These are phyloP conservation scores for Tetragonia tetragonoides DNA, from an alignment of 148 eudicot species.

Conservation along the genomic window DNA sequence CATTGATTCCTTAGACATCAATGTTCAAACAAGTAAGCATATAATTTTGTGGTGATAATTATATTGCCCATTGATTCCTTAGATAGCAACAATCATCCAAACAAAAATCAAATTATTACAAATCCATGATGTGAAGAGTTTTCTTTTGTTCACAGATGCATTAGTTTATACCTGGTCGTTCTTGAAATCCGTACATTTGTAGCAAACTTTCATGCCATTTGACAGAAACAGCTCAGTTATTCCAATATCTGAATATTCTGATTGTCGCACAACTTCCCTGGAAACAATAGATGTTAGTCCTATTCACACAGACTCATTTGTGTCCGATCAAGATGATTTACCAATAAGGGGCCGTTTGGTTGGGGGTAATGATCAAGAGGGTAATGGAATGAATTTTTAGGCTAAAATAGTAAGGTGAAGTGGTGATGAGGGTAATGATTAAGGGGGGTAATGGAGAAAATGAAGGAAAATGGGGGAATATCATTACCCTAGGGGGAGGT, in stretches of 20 bases:
- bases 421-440: too few relatives aligned
- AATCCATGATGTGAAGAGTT: not conserved
- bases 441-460: too few relatives aligned
- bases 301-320: not conserved
- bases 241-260: slow-evolving; percentile 54
- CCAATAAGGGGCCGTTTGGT: too few relatives aligned
- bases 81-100: not conserved
- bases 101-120: not conserved
- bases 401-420: too few relatives aligned
- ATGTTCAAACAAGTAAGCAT: not conserved
- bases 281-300: slow-evolving; percentile 11
- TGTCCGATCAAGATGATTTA: not conserved
- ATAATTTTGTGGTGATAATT: not conserved
- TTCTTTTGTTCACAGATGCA: not conserved
- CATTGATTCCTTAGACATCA: too few relatives aligned
- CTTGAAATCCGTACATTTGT: slow-evolving; percentile 72
- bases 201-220: slow-evolving; percentile 87
- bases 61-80: not conserved
- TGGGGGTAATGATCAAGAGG: too few relatives aligned
- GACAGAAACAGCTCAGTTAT: slow-evolving; percentile 66
- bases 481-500: too few relatives aligned
- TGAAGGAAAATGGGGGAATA: too few relatives aligned
- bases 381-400: too few relatives aligned
- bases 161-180: slow-evolving; percentile 68
- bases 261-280: slow-evolving; percentile 50